Conservation (phyloP, 768 basidiomycete genomes). For the Leccinum subtestaceum region DNA sequence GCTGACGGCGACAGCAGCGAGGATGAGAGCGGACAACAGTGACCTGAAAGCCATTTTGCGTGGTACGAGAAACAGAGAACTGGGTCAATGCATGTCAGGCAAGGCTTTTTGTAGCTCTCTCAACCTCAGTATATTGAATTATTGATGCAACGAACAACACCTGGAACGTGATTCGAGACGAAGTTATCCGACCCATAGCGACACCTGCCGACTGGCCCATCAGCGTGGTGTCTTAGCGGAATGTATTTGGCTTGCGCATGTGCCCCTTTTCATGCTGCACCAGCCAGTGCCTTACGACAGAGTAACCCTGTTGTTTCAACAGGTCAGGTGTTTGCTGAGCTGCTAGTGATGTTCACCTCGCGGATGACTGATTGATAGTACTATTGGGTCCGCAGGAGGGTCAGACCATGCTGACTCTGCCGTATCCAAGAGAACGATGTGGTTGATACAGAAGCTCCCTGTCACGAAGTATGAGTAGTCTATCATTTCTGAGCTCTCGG, state of each 20-base stretch:
- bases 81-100: background rate
- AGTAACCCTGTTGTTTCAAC: too few species aligned
- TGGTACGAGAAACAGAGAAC: background rate
- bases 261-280: background rate
- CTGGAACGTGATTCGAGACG: slow-evolving; percentile 1
- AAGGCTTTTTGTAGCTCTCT: slow-evolving; percentile 11
- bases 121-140: background rate
- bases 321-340: background rate
- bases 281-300: background rate
- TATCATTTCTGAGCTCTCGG: too few species aligned
- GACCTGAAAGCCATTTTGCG: slow-evolving; percentile 18
- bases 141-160: slow-evolving; percentile 6
- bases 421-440: background rate
- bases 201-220: background rate
- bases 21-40: slow-evolving; percentile 10
- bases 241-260: background rate
- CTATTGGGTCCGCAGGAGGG: too few species aligned
- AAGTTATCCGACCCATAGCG: slow-evolving; percentile 1
- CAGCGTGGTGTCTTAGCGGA: background rate
- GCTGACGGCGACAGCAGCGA: slow-evolving; percentile 12
- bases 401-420: too few species aligned
- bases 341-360: background rate
- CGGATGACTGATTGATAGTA: background rate
- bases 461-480: too few species aligned
- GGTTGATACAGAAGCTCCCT: background rate